These are phyloP conservation scores for Chlamydomonas reinhardtii DNA, from an alignment of 163 green algal species.

Conservation along the genomic window DNA sequence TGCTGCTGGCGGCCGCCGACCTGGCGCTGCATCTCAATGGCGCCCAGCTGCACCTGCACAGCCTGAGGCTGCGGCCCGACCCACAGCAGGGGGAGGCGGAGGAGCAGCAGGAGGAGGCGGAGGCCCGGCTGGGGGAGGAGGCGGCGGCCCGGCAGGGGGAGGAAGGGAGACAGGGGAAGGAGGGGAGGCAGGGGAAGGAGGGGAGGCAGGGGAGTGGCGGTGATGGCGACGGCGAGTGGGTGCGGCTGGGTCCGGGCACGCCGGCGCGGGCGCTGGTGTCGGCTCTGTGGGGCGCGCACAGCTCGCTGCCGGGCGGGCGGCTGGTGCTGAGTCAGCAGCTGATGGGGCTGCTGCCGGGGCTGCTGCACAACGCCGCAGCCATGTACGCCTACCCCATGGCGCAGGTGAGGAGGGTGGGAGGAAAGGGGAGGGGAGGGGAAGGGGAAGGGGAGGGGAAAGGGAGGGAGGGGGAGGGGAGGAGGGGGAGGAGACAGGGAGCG, in stretches of 20 bases:
- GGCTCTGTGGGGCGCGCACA: constrained; percentile 20
- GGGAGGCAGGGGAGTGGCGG: no score
- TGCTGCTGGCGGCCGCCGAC: constrained; percentile 28
- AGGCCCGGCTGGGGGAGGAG: no score
- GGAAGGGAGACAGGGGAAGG: no score
- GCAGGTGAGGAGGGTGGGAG: neutral
- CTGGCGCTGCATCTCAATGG: constrained; percentile 24
- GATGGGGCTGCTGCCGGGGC: constrained; percentile 31
- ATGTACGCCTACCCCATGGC: constrained; percentile 40
- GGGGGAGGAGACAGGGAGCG: no score
- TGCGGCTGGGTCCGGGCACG: neutral
- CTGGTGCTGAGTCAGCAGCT: neutral
- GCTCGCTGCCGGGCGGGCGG: constrained; percentile 3
- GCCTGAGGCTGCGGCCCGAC: neutral
- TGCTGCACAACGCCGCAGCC: neutral
- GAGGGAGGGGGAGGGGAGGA: no score
- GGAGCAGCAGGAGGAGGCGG: no score
- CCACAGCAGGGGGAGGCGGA: no score
- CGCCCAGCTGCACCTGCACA: neutral
- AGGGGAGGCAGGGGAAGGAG: no score
- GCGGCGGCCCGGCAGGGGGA: no score
- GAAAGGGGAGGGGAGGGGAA: neutral
- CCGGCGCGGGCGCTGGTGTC: constrained; percentile 7
- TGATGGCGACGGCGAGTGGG: no score
- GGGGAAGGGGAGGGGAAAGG: no score